Percentiles rank a stretch among this genome's conserved stretches.
Evolutionary conservation across 2,329 filamentous ascomycete species (phyloP).

Genomic region (Nemania diffusa): DNA sequence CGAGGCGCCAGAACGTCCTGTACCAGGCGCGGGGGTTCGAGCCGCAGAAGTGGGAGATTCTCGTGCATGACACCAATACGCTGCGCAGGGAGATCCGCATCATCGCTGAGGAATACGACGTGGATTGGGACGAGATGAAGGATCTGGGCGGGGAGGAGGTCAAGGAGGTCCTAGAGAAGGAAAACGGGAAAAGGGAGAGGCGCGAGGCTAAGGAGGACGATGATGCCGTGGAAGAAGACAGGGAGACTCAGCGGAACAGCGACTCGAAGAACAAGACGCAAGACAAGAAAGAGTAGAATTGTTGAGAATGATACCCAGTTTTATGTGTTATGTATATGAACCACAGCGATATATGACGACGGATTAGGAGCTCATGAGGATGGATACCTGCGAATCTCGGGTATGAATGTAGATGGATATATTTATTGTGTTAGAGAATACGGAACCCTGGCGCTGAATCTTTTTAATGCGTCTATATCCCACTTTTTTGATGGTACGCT

Average conservation of each 20-base stretch:
- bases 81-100: constrained; percentile 81
- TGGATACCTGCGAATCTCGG: neutral
- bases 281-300: constrained; percentile 21
- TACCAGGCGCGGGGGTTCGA: constrained; percentile 83
- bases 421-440: constrained; percentile 5
- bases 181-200: constrained; percentile 54
- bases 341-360: neutral
- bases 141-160: constrained; percentile 78
- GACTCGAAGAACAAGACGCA: constrained; percentile 26
- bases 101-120: constrained; percentile 87
- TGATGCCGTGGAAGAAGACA: constrained; percentile 51
- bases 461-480: constrained; percentile 2
- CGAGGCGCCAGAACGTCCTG: constrained; percentile 77
- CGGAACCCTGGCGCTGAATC: neutral
- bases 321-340: neutral
- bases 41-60: constrained; percentile 76
- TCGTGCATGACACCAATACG: constrained; percentile 83
- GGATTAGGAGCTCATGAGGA: constrained; percentile 2
- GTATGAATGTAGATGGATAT: constrained; percentile 5
- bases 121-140: constrained; percentile 83
- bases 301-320: constrained; percentile 14
- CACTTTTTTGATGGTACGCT: neutral
- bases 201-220: constrained; percentile 55
- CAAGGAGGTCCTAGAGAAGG: constrained; percentile 65
- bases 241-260: constrained; percentile 46